Evolutionary conservation across 805 yeast genomes (phyloP).

Genomic region (Starmerella scarabaei): DNA sequence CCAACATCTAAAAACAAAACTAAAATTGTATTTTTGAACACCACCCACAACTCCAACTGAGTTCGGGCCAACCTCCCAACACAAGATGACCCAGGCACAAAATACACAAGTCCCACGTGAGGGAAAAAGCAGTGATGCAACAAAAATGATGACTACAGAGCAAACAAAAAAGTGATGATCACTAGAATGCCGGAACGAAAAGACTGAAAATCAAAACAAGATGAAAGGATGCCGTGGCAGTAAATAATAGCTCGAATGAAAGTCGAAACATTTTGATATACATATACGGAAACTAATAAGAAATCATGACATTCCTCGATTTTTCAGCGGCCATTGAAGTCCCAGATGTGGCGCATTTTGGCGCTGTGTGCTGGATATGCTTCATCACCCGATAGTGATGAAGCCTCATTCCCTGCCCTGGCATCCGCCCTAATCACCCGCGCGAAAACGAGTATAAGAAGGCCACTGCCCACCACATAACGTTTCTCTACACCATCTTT

Average conservation of each 20-base stretch:
- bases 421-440: not conserved
- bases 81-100: not conserved
- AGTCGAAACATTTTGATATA: too few relatives aligned
- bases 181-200: not conserved
- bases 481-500: not conserved
- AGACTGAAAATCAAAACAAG: not conserved
- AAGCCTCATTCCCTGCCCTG: not conserved
- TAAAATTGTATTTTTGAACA: not conserved
- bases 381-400: not conserved
- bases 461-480: not conserved
- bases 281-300: too few relatives aligned
- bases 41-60: not conserved
- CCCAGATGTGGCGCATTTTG: too few relatives aligned
- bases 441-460: not conserved
- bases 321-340: too few relatives aligned
- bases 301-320: too few relatives aligned
- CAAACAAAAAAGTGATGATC: not conserved
- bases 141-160: not conserved
- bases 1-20: not conserved
- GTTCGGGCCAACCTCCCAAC: not conserved
- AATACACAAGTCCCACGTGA: not conserved
- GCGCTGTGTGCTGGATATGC: too few relatives aligned
- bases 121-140: not conserved
- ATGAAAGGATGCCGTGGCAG: not conserved
- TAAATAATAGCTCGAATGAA: too few relatives aligned